Base-by-base conservation (phyloP, 176 grass and related monocot species). In the Carex kokanica region DNA sequence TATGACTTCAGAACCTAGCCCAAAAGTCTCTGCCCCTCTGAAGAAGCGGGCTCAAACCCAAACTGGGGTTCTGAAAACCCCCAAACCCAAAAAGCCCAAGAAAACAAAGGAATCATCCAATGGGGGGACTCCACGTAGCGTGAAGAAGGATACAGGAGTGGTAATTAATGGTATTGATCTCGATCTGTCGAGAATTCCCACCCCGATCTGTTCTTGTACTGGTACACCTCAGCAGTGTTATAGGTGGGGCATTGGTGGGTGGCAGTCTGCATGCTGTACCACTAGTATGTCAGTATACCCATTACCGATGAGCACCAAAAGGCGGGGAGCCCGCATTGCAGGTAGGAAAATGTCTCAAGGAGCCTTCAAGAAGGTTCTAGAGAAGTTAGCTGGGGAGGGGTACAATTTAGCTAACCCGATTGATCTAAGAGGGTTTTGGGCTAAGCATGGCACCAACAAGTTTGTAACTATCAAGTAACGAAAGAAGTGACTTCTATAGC, bases 321-420 rank as follows among this genome's bases (percentile, higher is more conserved):
- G 88, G 31, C 56, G 90, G 5, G 90, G 92, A 0, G 90, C 90
- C 17, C 86, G 92, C 13, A 94, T 97, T 74, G 94, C 94, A 23
- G 92, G 94, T 71, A 83, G 94, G 82, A 97, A 97, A 78, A 97
- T 97, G 94, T 94, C 88, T 78, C 94, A 97, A 81, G 92, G 94
- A 54, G 94, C 94, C 49, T 97, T 97, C 80, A 97, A 97, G 84
- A 97, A 97, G 83, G 94, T 97, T 77, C 83, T 97, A 53, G 94
- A 97, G 83, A 97, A 92, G 87, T 89, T 94, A n/a, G 86, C 86
- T 40, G 92, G 88, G 54, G 94, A 97, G 88, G 94, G 94, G 2
- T 90, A 97, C 83, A 94, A 92, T 89, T 92, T 97, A 81, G 83
- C 59, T 64, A 97, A 94, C 81, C 90, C 94, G 25, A 94, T 97